Evolutionary conservation across 139 green algal genomes (phyloP), one percentile per base, ranked within the genome.

Genomic region (Chlorella vulgaris): DNA sequence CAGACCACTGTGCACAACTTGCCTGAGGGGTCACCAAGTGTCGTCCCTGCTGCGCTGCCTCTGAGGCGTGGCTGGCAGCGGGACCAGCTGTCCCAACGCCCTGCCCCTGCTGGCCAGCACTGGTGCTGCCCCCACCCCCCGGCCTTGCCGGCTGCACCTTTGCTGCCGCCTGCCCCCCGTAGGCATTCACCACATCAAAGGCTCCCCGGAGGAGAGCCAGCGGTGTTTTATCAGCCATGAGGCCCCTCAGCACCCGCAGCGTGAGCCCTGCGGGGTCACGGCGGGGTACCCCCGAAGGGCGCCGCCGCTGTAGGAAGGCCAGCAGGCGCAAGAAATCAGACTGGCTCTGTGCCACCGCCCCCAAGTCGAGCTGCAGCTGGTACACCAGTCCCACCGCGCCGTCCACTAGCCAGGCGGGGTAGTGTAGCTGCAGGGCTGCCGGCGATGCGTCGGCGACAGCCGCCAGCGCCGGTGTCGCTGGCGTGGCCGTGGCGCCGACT

Each of bases 221-320:
- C n/a, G 65, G 69, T 39, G 78, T 42, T 39, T 69, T 24, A 1
- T 65, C 78, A 0, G 8, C 19, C 22, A 77, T 29, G 24, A 84
- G 33, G 1, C 67, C 50, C 18, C 79, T 43, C 70, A 84, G 70
- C 70, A 68, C 63, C 15, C 66, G 42, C 58, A 84, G 70, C 33
- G 58, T 84, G 58, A 84, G 65, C 58, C 33, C 43, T 8, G 43
- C 53, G 3, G 79, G 65, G 24, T 84, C 79, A 10, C 63, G 58
- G 10, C 22, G 47, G 24, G 69, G 42, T 47, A 33, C 79, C 3
- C 43, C 24, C 4, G 39, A 38, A 26, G 58, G 40, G 24, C 28
- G 39, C n/a, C 81, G 70, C 19, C 81, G 68, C 74, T 85, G 81
- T 50, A 85, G 60, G 42, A 80, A 85, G 58, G 81, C 68, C 29